A percentile compares a stretch with the other conserved stretches of the same genome.
phyloP scores from a whole-genome alignment of 805 yeast genomes.

The Wilhelminamyces savonicus region DNA sequence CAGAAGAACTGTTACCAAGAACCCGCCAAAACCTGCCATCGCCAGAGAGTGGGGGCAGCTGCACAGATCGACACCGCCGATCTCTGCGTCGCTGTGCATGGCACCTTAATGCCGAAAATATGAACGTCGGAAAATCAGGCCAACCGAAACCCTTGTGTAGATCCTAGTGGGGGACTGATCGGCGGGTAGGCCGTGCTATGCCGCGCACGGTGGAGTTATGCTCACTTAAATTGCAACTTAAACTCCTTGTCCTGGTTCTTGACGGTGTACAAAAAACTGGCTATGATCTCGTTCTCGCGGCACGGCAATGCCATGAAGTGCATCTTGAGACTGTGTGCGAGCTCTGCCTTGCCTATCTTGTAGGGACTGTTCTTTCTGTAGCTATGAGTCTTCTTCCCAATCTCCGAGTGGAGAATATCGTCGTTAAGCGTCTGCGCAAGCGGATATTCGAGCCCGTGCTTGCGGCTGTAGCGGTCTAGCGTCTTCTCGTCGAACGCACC shows the following conservation, averaged over 20 bases:
- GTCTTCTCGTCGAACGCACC: constrained; percentile 52
- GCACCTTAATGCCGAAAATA: too few species aligned
- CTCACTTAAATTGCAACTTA: constrained; percentile 32
- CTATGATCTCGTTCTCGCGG: constrained; percentile 80
- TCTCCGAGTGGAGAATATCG: constrained; percentile 57
- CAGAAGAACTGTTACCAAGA: too few species aligned
- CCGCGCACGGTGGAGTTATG: too few species aligned
- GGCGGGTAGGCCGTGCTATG: too few species aligned
- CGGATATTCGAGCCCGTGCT: constrained; percentile 51
- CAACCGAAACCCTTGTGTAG: too few species aligned
- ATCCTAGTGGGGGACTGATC: too few species aligned
- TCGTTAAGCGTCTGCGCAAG: constrained; percentile 65
- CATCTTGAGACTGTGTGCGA: constrained; percentile 54
- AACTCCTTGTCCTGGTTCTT: constrained; percentile 55
- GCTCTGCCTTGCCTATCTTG: constrained; percentile 52
- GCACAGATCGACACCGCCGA: too few species aligned
- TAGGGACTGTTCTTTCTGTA: constrained; percentile 13
- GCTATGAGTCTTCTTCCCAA: constrained; percentile 63
- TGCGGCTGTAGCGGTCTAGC: constrained; percentile 63
- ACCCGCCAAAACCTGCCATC: too few species aligned
- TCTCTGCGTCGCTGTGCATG: too few species aligned
- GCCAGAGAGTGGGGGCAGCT: too few species aligned
- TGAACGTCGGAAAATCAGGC: too few species aligned
- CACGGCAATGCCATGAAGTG: constrained; percentile 59
- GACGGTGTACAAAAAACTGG: constrained; percentile 83